Conservation (phyloP, 176 grass and related monocot species). For the Aegilops longissima region DNA sequence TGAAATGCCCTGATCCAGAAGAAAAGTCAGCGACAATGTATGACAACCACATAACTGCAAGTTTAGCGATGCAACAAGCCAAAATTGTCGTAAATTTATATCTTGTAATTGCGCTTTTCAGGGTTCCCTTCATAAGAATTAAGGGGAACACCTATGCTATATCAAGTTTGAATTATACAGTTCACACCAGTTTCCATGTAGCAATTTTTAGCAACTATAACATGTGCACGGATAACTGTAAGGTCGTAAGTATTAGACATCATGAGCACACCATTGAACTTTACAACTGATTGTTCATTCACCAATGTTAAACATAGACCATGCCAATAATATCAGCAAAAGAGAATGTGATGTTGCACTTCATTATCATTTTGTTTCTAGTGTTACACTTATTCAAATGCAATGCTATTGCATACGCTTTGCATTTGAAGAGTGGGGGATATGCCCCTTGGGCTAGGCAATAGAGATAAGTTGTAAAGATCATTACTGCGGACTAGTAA, state of each 20-base stretch:
- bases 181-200: constrained; percentile 3
- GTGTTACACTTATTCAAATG: background rate
- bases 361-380: constrained; percentile 91
- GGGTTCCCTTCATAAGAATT: background rate
- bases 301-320: background rate
- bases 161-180: background rate
- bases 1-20: constrained; percentile 83
- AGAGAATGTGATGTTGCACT: background rate
- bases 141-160: background rate
- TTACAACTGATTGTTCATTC: background rate
- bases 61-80: background rate
- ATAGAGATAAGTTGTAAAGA: no score
- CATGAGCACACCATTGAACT: background rate
- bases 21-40: constrained; percentile 5
- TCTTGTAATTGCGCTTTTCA: background rate
- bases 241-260: background rate
- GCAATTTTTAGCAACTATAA: background rate
- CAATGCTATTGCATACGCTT: no score
- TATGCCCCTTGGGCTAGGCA: no score
- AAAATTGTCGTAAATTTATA: background rate
- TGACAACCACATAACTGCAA: background rate
- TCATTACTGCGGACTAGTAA: background rate
- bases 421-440: no score
- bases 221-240: background rate
- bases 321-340: constrained; percentile 15